Conservation (phyloP, 805 yeast species). For the Kodamaea sagamina region DNA sequence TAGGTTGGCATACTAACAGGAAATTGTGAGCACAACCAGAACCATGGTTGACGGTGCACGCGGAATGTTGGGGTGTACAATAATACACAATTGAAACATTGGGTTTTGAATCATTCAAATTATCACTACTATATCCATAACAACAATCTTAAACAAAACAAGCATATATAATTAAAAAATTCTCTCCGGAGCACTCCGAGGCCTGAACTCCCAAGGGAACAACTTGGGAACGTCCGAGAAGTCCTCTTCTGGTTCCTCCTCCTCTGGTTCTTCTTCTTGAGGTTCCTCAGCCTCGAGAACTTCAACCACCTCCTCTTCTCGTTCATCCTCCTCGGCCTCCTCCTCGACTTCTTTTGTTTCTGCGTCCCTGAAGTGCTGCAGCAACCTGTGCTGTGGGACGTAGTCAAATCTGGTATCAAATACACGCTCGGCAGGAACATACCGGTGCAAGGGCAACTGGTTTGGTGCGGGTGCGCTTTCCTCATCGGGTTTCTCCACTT, state of each 20-base stretch:
- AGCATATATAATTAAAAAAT: slow-evolving; percentile 14
- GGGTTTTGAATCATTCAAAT: too few species aligned
- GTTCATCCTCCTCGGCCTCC: slow-evolving; percentile 9
- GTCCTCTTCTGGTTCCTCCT: slow-evolving; percentile 11
- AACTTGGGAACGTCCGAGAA: slow-evolving; percentile 20
- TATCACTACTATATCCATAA: too few species aligned
- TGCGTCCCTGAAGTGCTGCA: slow-evolving; percentile 5
- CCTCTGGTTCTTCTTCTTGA: slow-evolving; percentile 11
- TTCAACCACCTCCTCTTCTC: slow-evolving; percentile 7
- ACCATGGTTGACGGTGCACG: too few species aligned
- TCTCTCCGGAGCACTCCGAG: slow-evolving; percentile 24
- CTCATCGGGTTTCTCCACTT: not conserved
- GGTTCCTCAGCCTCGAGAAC: slow-evolving; percentile 8
- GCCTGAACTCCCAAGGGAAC: slow-evolving; percentile 42
- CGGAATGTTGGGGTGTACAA: too few species aligned
- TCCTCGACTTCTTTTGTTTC: slow-evolving; percentile 8
- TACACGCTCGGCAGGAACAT: slow-evolving; percentile 14
- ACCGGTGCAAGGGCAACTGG: not conserved
- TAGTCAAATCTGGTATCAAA: slow-evolving; percentile 32
- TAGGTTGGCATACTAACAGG: too few species aligned
- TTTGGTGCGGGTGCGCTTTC: not conserved
- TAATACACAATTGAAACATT: too few species aligned
- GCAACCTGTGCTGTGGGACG: slow-evolving; percentile 29
- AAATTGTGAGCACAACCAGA: too few species aligned
- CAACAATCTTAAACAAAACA: slow-evolving; percentile 1